Conservation (phyloP, 805 yeast species). For the Candida methanosorbosa region DNA sequence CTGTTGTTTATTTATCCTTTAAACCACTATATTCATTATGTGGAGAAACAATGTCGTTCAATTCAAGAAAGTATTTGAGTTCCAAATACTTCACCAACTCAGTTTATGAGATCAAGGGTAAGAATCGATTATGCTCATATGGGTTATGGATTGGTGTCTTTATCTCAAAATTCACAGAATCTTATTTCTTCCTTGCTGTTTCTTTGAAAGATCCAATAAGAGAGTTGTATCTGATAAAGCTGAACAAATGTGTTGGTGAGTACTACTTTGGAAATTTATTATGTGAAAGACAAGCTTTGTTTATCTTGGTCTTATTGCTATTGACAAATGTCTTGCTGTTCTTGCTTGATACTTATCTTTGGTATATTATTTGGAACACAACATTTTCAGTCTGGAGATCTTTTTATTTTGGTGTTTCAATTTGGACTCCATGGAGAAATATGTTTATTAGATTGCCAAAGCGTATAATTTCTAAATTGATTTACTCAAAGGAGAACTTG, state of each 20-base stretch:
- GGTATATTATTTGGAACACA: constrained; percentile 82
- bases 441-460: constrained; percentile 69
- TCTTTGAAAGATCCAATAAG: constrained; percentile 68
- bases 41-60: constrained; percentile 26
- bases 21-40: constrained; percentile 56
- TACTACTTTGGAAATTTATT: constrained; percentile 38
- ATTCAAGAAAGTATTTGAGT: constrained; percentile 38
- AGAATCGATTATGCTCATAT: constrained; percentile 51
- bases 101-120: constrained; percentile 42
- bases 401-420: constrained; percentile 62
- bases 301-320: constrained; percentile 45
- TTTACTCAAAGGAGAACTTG: constrained; percentile 32
- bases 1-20: constrained; percentile 48
- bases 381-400: constrained; percentile 58
- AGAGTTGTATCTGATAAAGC: constrained; percentile 49
- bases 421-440: constrained; percentile 87
- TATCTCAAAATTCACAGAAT: constrained; percentile 60
- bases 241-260: constrained; percentile 57
- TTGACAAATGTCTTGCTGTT: constrained; percentile 60
- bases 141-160: constrained; percentile 66
- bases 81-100: constrained; percentile 52
- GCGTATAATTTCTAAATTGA: constrained; percentile 62
- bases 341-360: constrained; percentile 72
- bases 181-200: constrained; percentile 68
- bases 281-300: constrained; percentile 48